phyloP scores from a whole-genome alignment of 2,329 filamentous ascomycete genomes.

The Neonectria neomacrospora region DNA sequence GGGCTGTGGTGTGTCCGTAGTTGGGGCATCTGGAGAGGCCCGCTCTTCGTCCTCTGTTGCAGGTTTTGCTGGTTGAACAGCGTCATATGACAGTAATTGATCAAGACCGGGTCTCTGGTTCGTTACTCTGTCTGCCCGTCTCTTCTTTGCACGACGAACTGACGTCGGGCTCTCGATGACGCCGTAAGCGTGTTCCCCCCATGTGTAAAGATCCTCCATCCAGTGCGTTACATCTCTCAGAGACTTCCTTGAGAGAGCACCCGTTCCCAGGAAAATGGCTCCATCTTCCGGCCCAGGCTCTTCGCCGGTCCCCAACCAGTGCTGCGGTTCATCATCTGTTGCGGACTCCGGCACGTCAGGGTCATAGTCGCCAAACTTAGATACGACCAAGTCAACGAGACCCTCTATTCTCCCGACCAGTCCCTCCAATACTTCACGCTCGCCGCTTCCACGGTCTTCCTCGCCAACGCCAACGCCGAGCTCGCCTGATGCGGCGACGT shows the following conservation, averaged over 20 bases:
- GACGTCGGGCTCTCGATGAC: conserved; percentile 82
- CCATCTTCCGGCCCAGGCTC: conserved; percentile 80
- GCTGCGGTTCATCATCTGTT: conserved; percentile 38
- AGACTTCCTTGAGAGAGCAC: conserved; percentile 76
- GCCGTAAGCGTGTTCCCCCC: conserved; percentile 87
- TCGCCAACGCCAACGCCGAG: conserved; percentile 94
- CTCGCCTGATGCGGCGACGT: conserved; percentile 89
- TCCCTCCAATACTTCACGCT: conserved; percentile 93
- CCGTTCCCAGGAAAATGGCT: conserved; percentile 85
- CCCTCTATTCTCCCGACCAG: conserved; percentile 83
- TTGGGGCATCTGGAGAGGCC: background rate
- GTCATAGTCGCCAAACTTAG: conserved; percentile 76
- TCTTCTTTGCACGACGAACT: conserved; percentile 62
- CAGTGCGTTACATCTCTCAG: conserved; percentile 80
- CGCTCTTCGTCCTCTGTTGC: background rate
- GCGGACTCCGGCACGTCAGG: conserved; percentile 41
- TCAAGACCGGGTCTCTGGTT: conserved; percentile 17
- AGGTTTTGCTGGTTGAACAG: background rate
- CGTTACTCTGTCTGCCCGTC: conserved; percentile 41
- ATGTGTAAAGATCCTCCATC: conserved; percentile 88
- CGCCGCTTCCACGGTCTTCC: conserved; percentile 92
- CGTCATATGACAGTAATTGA: conserved; percentile 8
- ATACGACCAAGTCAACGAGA: conserved; percentile 87
- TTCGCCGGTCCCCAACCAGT: conserved; percentile 80
- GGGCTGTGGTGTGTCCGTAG: conserved; percentile 32